These are phyloP conservation scores for Thuja plicata DNA, from an alignment of 83 land plant species.

Conservation along the genomic window DNA sequence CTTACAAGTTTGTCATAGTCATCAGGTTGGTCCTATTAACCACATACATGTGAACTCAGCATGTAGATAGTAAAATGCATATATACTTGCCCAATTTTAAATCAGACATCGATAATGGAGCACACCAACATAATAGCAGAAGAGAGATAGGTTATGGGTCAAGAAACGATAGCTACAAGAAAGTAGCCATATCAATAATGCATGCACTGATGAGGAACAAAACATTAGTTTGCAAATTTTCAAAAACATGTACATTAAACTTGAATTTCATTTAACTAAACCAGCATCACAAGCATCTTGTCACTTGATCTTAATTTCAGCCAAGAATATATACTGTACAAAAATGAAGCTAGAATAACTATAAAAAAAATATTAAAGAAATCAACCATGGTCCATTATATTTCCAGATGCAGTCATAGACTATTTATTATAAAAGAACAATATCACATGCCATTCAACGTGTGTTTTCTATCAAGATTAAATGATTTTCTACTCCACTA, in stretches of 20 bases:
- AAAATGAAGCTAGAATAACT: not conserved
- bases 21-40: constrained; percentile 72
- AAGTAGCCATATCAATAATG: not conserved
- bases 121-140: not conserved
- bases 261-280: not conserved
- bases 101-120: not conserved
- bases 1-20: constrained; percentile 77
- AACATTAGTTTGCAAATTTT: not conserved
- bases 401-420: not conserved
- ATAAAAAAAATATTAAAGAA: not conserved
- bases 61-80: not conserved
- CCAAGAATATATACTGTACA: not conserved
- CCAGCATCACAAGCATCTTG: not conserved
- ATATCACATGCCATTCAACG: not conserved
- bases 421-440: not conserved
- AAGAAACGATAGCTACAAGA: not conserved
- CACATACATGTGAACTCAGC: not conserved
- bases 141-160: not conserved
- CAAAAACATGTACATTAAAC: not conserved
- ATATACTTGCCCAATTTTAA: not conserved
- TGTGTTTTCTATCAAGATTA: not conserved
- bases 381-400: not conserved
- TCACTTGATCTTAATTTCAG: not conserved
- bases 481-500: not conserved
- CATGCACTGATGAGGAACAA: not conserved